Base-by-base conservation (phyloP, 2,329 filamentous ascomycete species). In the Botrytis sinoallii region DNA sequence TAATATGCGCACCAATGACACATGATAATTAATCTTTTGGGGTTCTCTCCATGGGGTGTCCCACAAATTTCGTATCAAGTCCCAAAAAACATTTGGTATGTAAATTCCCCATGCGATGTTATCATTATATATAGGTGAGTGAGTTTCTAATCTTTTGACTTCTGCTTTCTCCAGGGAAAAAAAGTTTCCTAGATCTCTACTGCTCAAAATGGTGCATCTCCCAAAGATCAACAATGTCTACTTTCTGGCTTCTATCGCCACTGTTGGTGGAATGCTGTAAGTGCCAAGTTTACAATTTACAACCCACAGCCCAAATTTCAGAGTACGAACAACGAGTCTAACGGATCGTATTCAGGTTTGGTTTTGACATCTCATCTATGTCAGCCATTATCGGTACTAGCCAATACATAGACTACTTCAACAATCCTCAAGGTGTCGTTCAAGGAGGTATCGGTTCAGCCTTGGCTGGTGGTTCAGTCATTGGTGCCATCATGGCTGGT, bases 401-500 rank as follows among this genome's bases (percentile, higher is more conserved):
- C 9, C 83, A 85, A 75, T 88, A 88, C 76, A 82, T 85, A 74
- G 81, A 84, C 0, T 88, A 84, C 81, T 88, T 88, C 79, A 77
- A 85, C 80, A 70, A 76, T 63, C 74, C 75, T 2, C 76, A 76
- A 20, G 75, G 73, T 35, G 74, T 74, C 61, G 75, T 84, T 32
- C 85, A 86, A 0, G 81, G 81, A 14, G 83, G 83, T 22, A 81
- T 82, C 4, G 89, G 87, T 79, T 85, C 83, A 14, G 89, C 89
- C n/a, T 88, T 93, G 89, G 88, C 91, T 40, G 91, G 86, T 68
- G 91, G 91, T 52, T 92, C 91, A 0, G 92, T 89, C 83, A 81
- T 91, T 35, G 91, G 90, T 74, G 87, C 90, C 61, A 82, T 91
- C 29, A 73, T 85, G 70, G 90, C 89, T 48, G 89, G 89, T 40